These are phyloP conservation scores for Marsdenia floribunda DNA, from an alignment of 257 asterid species.

Conservation along the genomic window DNA sequence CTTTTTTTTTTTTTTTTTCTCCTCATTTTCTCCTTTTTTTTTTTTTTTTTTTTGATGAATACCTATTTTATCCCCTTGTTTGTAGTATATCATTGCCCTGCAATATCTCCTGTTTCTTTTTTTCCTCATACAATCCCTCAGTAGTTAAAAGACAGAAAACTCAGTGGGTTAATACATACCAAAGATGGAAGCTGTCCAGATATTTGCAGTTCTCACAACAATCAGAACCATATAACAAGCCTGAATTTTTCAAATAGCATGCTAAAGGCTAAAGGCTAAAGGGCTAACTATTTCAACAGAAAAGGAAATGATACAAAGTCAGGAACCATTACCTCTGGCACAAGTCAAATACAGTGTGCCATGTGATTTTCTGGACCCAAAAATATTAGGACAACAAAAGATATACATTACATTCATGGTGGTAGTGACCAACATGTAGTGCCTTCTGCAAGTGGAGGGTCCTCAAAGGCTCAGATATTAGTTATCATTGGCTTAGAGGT, in stretches of 20 bases:
- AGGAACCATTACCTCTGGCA: not conserved
- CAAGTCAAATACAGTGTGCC: slow-evolving; percentile 6
- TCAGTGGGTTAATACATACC: not conserved
- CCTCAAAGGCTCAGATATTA: slow-evolving; percentile 14
- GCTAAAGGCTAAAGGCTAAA: not conserved
- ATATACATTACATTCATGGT: slow-evolving; percentile 6
- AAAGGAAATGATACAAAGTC: slow-evolving; percentile 9
- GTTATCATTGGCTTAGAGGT: slow-evolving; percentile 14
- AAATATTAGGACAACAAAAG: slow-evolving; percentile 7
- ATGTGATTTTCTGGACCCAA: slow-evolving; percentile 11
- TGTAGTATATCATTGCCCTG: not conserved
- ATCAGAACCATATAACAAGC: not conserved
- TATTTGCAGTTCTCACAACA: not conserved
- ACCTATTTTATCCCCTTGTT: too few species aligned
- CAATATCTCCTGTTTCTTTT: not conserved
- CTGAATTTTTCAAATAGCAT: slow-evolving; percentile 3
- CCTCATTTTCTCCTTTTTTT: too few species aligned
- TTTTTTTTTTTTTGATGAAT: too few species aligned
- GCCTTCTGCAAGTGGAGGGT: slow-evolving; percentile 23
- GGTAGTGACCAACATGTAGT: slow-evolving; percentile 10
- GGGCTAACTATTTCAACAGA: slow-evolving; percentile 7
- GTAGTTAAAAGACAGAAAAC: not conserved
- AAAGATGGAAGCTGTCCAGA: not conserved
- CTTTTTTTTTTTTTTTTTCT: too few species aligned
- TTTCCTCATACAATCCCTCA: not conserved